Base-by-base conservation (phyloP, 495 filamentous ascomycete genomes). In the Eremomyces bilateralis region DNA sequence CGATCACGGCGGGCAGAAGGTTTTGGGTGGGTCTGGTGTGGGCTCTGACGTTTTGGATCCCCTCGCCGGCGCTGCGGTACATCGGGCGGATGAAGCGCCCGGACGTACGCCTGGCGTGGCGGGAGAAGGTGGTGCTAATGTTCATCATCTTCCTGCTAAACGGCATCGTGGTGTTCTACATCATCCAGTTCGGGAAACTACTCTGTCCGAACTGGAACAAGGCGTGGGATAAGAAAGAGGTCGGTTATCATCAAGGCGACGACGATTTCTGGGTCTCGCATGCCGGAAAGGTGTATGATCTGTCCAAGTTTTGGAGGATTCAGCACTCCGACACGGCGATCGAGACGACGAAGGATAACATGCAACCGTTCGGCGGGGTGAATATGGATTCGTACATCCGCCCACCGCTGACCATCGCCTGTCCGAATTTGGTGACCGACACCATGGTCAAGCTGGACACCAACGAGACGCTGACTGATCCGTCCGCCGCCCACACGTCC, bases 11-110 rank as follows among this genome's bases (percentile, higher is more conserved):
- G 1, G 59, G 60, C 34, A 69, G 88, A 41, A 76, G 75, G 29
- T 39, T 72, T 6, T 97, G 88, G 88, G 70, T 83, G 21, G 61
- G 51, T 4, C 53, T 82, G 16, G 79, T 85, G 10, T 95, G 84
- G 85, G 62, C 67, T 3, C 40, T 84, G 31, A 95, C 88, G 1
- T 95, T 80, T 48, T 95, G 81, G 82, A 90, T 93, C 42, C 88
- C 88, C 1, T 93, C 84, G 1, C 82, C 82, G 33, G 34, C 73
- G 0, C 65, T 97, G 1, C 61, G 62, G n/a, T 76, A 65, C 34
- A 44, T 95, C 41, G 88, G 88, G 13, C 76, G 88, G 15, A 97
- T 95, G 88, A 92, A 92, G 57, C 72, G 88, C 28, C 88, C 88
- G 1, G 88, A 97, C 56, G 79, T 97, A 28, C 76, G 88, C 1